Base-by-base conservation (phyloP, 352 stramenopile species). In the Globisporangium viniferum region DNA sequence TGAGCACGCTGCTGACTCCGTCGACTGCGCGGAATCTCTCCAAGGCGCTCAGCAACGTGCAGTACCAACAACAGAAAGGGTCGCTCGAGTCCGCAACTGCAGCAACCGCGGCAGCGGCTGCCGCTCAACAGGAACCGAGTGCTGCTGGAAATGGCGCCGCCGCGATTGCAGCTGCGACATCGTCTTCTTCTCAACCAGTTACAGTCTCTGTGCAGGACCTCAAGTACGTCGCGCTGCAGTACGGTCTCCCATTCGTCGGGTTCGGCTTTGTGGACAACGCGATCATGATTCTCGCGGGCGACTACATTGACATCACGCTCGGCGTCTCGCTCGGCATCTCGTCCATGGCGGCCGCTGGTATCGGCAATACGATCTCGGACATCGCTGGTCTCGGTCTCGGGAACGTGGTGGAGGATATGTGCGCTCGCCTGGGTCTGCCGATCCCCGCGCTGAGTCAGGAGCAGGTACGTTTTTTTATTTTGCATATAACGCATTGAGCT, bases 191-290 rank as follows among this genome's bases (percentile, higher is more conserved):
- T 7, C 29, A 31, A 15, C 22, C 57, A 44, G 65, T 48, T 18
- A 69, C 63, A 2, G 70, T 86, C 18, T 83, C 83, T 27, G 64
- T 77, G 59, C 71, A 80, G 36, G 82, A 88, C 36, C 77, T 92
- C 62, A 86, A 89, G 78, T 75, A 84, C 68, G 73, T 92, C 31
- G 84, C 82, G 56, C 46, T 93, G 62, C 73, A 91, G 69, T 63
- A 87, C 36, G 89, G 81, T 1, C 79, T 98, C 62, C 96, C 97
- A 3, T 99, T 99, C 73, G 78, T 99, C 18, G 96, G 96, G 49
- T 99, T 99, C 77, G 97, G 97, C 31, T 98, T 99, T 48, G 96
- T 99, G 72, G 97, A 99, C 80, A 99, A 99, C 78, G 81, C 88
- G 41, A 98, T 99, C 72, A 96, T 99, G 81, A 92, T 97, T 70